Percentiles rank a stretch among this genome's conserved stretches.
Conservation (phyloP, 2,329 filamentous ascomycete species). For the Geoglossum cookeanum region DNA sequence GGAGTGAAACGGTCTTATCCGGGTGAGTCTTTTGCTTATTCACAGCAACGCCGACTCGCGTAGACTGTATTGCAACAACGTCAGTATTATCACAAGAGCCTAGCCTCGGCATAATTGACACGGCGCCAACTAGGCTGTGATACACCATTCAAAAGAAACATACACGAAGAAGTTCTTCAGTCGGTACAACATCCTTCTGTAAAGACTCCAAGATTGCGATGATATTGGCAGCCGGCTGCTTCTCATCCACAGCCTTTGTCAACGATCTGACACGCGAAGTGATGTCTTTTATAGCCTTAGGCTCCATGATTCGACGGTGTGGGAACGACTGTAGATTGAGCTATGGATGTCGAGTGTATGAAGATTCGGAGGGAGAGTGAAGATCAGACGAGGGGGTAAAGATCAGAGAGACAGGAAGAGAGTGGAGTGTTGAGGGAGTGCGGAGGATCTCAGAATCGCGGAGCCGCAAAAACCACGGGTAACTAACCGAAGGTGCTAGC, state of each 20-base stretch:
- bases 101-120: not conserved
- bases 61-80: constrained; percentile 29
- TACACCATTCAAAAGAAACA: not conserved
- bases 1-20: constrained; percentile 48
- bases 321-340: not conserved
- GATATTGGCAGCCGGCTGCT: constrained; percentile 54
- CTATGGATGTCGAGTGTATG: not conserved
- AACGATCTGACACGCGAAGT: constrained; percentile 59
- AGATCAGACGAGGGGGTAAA: not conserved
- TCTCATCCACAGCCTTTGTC: constrained; percentile 55
- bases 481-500: not conserved
- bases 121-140: not conserved
- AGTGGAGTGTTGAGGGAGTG: not conserved
- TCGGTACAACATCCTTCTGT: constrained; percentile 62
- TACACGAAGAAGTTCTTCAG: constrained; percentile 64
- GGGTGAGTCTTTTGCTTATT: constrained; percentile 73
- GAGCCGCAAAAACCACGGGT: not conserved
- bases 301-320: not conserved
- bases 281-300: constrained; percentile 41
- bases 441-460: not conserved
- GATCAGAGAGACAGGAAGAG: not conserved
- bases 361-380: not conserved
- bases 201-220: constrained; percentile 58
- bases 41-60: constrained; percentile 78
- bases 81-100: not conserved